A percentile compares a stretch with the other conserved stretches of the same genome.
These are phyloP conservation scores for Jamesozyma piceae DNA, from an alignment of 805 yeast species.

Conservation along the genomic window DNA sequence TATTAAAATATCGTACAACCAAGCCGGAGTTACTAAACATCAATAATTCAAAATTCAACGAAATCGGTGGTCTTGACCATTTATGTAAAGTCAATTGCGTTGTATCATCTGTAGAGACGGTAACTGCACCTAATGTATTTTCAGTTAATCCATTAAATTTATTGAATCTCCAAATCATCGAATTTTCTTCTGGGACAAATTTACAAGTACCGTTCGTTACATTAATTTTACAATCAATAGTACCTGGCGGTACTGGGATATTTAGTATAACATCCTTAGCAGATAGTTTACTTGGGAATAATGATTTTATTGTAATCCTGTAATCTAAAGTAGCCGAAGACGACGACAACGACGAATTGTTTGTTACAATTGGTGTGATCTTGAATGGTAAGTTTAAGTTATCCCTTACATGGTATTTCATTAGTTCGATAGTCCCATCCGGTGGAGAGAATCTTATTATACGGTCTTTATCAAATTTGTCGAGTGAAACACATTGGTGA, in stretches of 20 bases:
- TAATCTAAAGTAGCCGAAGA: constrained; percentile 42
- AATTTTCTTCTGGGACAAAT: constrained; percentile 55
- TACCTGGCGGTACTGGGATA: constrained; percentile 62
- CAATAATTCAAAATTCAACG: constrained; percentile 55
- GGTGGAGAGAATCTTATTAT: constrained; percentile 74
- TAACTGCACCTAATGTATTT: constrained; percentile 47
- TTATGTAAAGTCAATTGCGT: constrained; percentile 20
- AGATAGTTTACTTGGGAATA: constrained; percentile 45
- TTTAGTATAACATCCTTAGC: constrained; percentile 57
- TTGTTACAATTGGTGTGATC: constrained; percentile 52
- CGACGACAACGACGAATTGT: constrained; percentile 39
- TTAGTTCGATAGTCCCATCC: constrained; percentile 76
- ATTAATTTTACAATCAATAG: constrained; percentile 39
- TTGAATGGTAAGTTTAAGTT: constrained; percentile 63
- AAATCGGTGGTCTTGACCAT: constrained; percentile 73
- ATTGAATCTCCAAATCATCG: constrained; percentile 59
- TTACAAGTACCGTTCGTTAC: constrained; percentile 58
- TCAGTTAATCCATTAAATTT: constrained; percentile 62
- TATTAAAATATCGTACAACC: constrained; percentile 60
- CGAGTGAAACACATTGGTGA: constrained; percentile 77
- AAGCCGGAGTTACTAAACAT: constrained; percentile 75
- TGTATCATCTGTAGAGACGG: constrained; percentile 30
- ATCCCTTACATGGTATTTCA: constrained; percentile 57
- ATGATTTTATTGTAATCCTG: constrained; percentile 52
- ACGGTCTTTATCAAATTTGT: constrained; percentile 55